Evolutionary conservation across 78 protist genomes (phyloP).

Genomic region (Tieghemostelium lacteum): DNA sequence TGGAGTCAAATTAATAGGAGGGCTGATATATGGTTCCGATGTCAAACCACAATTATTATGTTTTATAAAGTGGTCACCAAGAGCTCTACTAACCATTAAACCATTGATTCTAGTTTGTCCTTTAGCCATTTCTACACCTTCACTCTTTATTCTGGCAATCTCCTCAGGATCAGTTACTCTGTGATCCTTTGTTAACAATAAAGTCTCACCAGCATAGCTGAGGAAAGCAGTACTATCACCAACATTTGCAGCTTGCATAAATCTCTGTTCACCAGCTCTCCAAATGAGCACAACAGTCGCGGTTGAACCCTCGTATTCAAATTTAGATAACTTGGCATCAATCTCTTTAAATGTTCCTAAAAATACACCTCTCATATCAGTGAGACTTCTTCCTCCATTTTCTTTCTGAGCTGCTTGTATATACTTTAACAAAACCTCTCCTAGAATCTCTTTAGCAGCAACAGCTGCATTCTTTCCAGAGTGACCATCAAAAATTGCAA

Average conservation of each 20-base stretch:
- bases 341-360: constrained; percentile 50
- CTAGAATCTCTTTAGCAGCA: constrained; percentile 61
- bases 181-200: constrained; percentile 62
- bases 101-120: constrained; percentile 84
- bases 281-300: constrained; percentile 76
- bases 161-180: constrained; percentile 74
- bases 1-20: constrained; percentile 61
- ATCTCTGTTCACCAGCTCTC: constrained; percentile 76
- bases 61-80: constrained; percentile 83
- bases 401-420: constrained; percentile 40
- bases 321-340: constrained; percentile 68
- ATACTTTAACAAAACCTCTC: constrained; percentile 40
- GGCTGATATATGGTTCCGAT: constrained; percentile 67
- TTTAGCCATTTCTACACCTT: constrained; percentile 60
- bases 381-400: constrained; percentile 16
- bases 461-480: constrained; percentile 78
- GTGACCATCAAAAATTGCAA: constrained; percentile 82
- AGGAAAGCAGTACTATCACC: constrained; percentile 85
- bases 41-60: constrained; percentile 70
- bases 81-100: constrained; percentile 80
- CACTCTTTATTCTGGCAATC: constrained; percentile 46
- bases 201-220: constrained; percentile 54
- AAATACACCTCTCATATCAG: constrained; percentile 75
- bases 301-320: constrained; percentile 81
- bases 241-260: constrained; percentile 81